These are phyloP conservation scores for Sporopachydermia quercuum DNA, from an alignment of 805 yeast genomes.

Conservation along the genomic window DNA sequence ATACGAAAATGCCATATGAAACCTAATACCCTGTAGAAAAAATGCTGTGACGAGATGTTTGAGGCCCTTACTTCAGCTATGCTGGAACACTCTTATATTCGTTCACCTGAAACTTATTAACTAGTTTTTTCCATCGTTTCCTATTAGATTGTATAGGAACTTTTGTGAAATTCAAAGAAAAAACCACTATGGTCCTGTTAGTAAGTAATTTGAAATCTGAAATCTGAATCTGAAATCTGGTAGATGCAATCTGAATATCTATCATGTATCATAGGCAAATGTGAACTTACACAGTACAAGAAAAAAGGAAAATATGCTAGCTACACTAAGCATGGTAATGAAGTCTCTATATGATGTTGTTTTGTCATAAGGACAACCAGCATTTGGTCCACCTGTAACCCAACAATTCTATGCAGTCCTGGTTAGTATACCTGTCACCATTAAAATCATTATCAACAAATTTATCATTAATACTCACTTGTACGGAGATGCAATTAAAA, in stretches of 20 bases:
- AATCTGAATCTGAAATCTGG: too few relatives aligned
- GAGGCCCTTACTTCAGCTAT: too few relatives aligned
- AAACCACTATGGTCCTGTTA: too few relatives aligned
- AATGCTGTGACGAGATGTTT: too few relatives aligned
- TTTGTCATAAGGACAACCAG: conserved; percentile 63
- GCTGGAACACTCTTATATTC: conserved; percentile 86
- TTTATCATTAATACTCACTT: not conserved
- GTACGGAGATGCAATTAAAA: conserved; percentile 58
- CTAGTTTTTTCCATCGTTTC: conserved; percentile 44
- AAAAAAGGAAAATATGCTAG: conserved; percentile 40
- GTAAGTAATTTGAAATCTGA: too few relatives aligned
- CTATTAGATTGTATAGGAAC: conserved; percentile 62
- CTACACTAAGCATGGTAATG: conserved; percentile 50
- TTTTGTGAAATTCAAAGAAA: too few relatives aligned
- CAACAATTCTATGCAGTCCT: conserved; percentile 44
- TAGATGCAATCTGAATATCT: too few relatives aligned
- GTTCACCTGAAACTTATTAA: conserved; percentile 38
- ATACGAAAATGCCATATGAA: too few relatives aligned
- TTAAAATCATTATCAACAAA: not conserved
- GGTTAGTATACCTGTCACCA: too few relatives aligned
- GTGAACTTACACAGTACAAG: conserved; percentile 35
- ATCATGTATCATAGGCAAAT: too few relatives aligned
- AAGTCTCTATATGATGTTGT: conserved; percentile 40
- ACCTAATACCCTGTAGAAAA: too few relatives aligned
- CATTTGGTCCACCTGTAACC: conserved; percentile 70